Evolutionary conservation across 2,329 filamentous ascomycete genomes (phyloP).

Genomic region (Aphanocladium album): DNA sequence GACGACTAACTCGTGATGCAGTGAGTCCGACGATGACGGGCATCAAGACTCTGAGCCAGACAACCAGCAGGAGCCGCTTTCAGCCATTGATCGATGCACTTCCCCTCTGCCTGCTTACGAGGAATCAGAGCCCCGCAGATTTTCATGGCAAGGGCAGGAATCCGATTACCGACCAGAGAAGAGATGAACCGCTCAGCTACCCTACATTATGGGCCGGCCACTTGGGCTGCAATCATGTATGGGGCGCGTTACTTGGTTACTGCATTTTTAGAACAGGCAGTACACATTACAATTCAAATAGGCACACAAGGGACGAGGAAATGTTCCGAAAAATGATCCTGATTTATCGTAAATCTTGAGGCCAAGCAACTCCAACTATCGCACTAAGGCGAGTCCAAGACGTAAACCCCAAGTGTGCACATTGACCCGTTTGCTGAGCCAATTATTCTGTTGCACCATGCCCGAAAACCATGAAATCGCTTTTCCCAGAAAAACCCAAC

Average conservation of each 20-base stretch:
- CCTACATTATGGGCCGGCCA: too few species aligned
- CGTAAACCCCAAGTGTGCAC: conserved; percentile 8
- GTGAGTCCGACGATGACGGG: not conserved
- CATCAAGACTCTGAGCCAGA: too few species aligned
- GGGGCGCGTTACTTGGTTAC: too few species aligned
- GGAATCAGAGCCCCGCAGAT: not conserved
- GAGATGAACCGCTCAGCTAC: not conserved
- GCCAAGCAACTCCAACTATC: conserved; percentile 8
- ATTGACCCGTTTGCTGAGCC: not conserved
- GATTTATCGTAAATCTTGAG: conserved; percentile 7
- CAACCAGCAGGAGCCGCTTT: not conserved
- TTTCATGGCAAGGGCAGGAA: conserved; percentile 7
- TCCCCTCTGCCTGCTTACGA: conserved; percentile 1
- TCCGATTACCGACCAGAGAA: conserved; percentile 10
- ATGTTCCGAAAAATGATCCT: conserved; percentile 2
- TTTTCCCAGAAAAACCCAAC: conserved; percentile 26
- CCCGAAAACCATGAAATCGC: conserved; percentile 27
- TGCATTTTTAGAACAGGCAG: not conserved
- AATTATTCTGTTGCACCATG: conserved; percentile 16
- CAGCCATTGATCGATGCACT: not conserved
- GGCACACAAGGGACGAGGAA: not conserved
- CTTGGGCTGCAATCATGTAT: too few species aligned
- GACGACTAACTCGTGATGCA: conserved; percentile 9
- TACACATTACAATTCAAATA: not conserved
- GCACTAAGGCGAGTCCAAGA: conserved; percentile 6